These are phyloP conservation scores for Aspergillus sparsus DNA, from an alignment of 495 filamentous ascomycete species.

Conservation along the genomic window DNA sequence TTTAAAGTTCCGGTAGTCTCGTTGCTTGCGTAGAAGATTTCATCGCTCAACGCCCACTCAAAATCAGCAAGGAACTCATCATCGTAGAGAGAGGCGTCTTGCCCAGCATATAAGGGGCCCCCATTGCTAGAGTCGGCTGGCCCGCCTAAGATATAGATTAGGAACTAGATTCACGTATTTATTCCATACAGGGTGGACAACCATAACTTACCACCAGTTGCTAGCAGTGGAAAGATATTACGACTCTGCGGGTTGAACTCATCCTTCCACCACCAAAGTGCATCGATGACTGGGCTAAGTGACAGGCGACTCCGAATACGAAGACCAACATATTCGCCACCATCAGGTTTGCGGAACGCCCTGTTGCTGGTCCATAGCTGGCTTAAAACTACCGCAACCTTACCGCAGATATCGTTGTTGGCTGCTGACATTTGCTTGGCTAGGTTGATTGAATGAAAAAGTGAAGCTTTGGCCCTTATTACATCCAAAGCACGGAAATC, in stretches of 20 bases:
- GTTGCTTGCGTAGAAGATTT: constrained; percentile 8
- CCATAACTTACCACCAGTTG: too few relatives aligned
- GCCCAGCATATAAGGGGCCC: constrained; percentile 9
- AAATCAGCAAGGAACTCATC: constrained; percentile 43
- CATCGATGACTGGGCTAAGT: constrained; percentile 45
- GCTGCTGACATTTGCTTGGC: constrained; percentile 41
- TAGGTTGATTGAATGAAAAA: constrained; percentile 43
- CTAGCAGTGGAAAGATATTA: constrained; percentile 13
- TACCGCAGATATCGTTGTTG: constrained; percentile 37
- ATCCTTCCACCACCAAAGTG: constrained; percentile 53
- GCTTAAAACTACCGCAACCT: constrained; percentile 35
- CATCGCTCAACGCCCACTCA: constrained; percentile 43
- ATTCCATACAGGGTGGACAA: too few relatives aligned
- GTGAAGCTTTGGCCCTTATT: constrained; percentile 31
- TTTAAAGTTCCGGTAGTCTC: too few relatives aligned
- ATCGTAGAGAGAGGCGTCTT: constrained; percentile 34
- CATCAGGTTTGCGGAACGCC: constrained; percentile 46
- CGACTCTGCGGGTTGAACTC: constrained; percentile 43
- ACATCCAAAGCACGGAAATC: constrained; percentile 34
- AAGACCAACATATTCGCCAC: constrained; percentile 38
- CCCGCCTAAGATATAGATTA: too few relatives aligned
- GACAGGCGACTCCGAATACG: constrained; percentile 47
- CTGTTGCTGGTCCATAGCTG: constrained; percentile 50
- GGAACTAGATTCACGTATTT: too few relatives aligned
- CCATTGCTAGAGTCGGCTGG: too few relatives aligned